Percentiles rank a stretch among this genome's conserved stretches.
phyloP scores from a whole-genome alignment of 2,329 filamentous ascomycete genomes.

The Xylaria polymorpha region DNA sequence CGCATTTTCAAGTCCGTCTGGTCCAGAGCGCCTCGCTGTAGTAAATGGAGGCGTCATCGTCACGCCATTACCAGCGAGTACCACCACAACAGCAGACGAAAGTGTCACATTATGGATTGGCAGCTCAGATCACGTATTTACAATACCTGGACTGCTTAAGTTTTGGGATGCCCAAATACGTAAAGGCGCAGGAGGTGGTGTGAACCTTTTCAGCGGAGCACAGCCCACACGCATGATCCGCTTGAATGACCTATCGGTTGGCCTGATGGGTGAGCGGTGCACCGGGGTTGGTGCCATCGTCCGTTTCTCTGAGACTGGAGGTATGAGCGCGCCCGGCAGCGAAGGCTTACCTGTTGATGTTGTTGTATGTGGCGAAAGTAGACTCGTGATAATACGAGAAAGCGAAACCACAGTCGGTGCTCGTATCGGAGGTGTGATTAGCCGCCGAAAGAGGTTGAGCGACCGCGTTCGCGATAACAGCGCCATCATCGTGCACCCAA shows the following conservation, averaged over 20 bases:
- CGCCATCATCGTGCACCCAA: slow-evolving; percentile 67
- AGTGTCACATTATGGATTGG: slow-evolving; percentile 68
- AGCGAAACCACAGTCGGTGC: slow-evolving; percentile 61
- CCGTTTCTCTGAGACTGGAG: slow-evolving; percentile 48
- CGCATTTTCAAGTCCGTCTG: slow-evolving; percentile 59
- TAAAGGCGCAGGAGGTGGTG: slow-evolving; percentile 61
- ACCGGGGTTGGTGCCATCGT: slow-evolving; percentile 62
- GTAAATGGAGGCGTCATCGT: slow-evolving; percentile 66
- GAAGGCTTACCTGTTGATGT: slow-evolving; percentile 64
- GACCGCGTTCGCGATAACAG: slow-evolving; percentile 56
- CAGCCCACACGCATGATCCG: slow-evolving; percentile 68
- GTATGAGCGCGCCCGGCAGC: slow-evolving; percentile 41
- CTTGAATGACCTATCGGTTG: slow-evolving; percentile 63
- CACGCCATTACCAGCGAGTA: slow-evolving; percentile 57
- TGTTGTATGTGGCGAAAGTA: slow-evolving; percentile 65
- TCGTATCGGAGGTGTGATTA: slow-evolving; percentile 56
- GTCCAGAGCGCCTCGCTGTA: slow-evolving; percentile 63
- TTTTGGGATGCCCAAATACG: slow-evolving; percentile 72
- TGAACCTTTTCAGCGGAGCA: slow-evolving; percentile 66
- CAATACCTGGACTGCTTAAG: slow-evolving; percentile 65
- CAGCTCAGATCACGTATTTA: slow-evolving; percentile 66
- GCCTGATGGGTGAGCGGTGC: slow-evolving; percentile 68
- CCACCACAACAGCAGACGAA: slow-evolving; percentile 62
- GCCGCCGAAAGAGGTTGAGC: slow-evolving; percentile 46
- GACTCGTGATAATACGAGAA: slow-evolving; percentile 66